These are phyloP conservation scores for Pueraria montana DNA, from an alignment of 306 rosid genomes.

Conservation along the genomic window DNA sequence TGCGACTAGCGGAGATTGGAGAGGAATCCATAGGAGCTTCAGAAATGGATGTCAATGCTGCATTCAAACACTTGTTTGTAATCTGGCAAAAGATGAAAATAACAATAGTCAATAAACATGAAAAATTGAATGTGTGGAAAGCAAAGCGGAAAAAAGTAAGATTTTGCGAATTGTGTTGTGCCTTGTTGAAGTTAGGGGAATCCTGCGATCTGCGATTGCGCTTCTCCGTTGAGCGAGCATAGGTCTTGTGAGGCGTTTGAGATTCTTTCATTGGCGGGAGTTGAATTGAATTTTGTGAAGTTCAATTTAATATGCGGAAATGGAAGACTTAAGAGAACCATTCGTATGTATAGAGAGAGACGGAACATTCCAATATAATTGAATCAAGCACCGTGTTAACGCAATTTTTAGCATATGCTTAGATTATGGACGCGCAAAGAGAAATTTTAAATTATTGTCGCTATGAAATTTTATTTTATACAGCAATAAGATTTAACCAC, in stretches of 20 bases:
- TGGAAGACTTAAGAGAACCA: background rate
- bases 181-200: background rate
- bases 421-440: background rate
- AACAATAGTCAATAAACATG: background rate
- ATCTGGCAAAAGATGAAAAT: slow-evolving; percentile 3
- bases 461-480: too few species aligned
- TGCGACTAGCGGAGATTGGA: slow-evolving; percentile 5
- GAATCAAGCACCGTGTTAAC: background rate
- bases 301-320: slow-evolving; percentile 3
- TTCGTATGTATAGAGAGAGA: background rate
- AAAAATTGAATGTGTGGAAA: background rate
- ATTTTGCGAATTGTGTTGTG: background rate
- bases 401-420: too few species aligned
- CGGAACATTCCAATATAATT: background rate
- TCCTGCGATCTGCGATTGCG: background rate
- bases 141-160: background rate
- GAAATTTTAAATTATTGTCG: too few species aligned
- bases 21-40: slow-evolving; percentile 1
- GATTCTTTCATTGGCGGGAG: slow-evolving; percentile 38
- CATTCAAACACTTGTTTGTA: slow-evolving; percentile 35
- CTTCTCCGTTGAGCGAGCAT: slow-evolving; percentile 4
- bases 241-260: background rate
- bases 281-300: background rate
- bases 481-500: too few species aligned
- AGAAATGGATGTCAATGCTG: slow-evolving; percentile 32